Conservation (phyloP, 2,329 filamentous ascomycete genomes). For the Sporothrix dimorphospora region DNA sequence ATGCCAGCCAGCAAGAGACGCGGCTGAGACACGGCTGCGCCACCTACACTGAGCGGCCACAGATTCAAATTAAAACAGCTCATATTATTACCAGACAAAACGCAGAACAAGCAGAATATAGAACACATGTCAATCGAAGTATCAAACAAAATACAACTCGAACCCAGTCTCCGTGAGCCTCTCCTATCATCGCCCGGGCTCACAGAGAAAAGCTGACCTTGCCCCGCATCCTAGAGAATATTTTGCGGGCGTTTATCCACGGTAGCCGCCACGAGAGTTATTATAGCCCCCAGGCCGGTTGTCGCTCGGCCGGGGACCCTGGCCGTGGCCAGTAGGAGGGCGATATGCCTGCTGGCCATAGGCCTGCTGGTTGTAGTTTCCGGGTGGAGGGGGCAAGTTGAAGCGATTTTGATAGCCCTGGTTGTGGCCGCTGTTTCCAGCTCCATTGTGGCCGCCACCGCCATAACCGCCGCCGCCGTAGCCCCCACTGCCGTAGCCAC, state of each 20-base stretch:
- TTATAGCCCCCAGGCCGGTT: conserved; percentile 8
- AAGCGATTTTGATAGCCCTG: conserved; percentile 28
- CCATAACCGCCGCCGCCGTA: conserved; percentile 1
- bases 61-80: neutral
- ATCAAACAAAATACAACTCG: neutral
- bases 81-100: neutral
- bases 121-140: neutral
- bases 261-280: neutral
- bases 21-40: no score
- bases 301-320: conserved; percentile 30
- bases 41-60: neutral
- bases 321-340: conserved; percentile 33
- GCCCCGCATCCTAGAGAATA: neutral
- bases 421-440: conserved; percentile 23
- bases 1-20: no score
- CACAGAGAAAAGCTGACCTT: neutral
- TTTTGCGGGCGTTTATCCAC: neutral
- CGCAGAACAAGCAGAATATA: neutral
- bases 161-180: neutral
- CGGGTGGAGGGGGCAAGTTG: conserved; percentile 26
- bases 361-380: neutral
- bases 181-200: neutral
- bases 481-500: neutral
- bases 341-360: conserved; percentile 28
- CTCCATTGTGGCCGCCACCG: neutral